Evolutionary conservation across 352 stramenopile genomes (phyloP).

Genomic region (Globisporangium middletonii): DNA sequence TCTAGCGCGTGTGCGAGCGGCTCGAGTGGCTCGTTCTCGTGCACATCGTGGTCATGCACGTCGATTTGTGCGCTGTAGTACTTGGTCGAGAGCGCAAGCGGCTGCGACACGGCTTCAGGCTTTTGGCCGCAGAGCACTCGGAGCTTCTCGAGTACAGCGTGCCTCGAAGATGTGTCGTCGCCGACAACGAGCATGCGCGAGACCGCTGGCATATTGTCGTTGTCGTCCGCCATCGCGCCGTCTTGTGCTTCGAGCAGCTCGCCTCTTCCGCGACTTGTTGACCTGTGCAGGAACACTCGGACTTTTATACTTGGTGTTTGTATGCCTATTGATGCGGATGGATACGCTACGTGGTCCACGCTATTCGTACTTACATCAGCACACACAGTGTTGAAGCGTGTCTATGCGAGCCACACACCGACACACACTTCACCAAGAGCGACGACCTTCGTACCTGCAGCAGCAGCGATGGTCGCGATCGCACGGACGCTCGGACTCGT

Average conservation of each 20-base stretch:
- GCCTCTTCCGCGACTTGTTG: no score
- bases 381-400: no score
- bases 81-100: constrained; percentile 49
- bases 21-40: constrained; percentile 27
- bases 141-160: constrained; percentile 21
- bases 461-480: constrained; percentile 9
- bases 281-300: no score
- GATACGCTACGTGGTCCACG: no score
- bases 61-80: constrained; percentile 63
- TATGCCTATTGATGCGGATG: no score
- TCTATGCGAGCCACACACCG: no score
- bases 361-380: no score
- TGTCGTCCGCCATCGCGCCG: constrained; percentile 3
- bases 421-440: not conserved
- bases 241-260: not conserved
- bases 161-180: constrained; percentile 18
- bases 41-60: constrained; percentile 41
- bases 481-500: constrained; percentile 1
- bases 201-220: not conserved
- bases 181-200: constrained; percentile 39
- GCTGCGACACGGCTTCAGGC: constrained; percentile 2
- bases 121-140: constrained; percentile 25
- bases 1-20: constrained; percentile 31
- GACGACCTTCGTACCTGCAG: not conserved
- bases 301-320: no score